phyloP scores from a whole-genome alignment of 306 rosid genomes.

The Glycine tomentella region DNA sequence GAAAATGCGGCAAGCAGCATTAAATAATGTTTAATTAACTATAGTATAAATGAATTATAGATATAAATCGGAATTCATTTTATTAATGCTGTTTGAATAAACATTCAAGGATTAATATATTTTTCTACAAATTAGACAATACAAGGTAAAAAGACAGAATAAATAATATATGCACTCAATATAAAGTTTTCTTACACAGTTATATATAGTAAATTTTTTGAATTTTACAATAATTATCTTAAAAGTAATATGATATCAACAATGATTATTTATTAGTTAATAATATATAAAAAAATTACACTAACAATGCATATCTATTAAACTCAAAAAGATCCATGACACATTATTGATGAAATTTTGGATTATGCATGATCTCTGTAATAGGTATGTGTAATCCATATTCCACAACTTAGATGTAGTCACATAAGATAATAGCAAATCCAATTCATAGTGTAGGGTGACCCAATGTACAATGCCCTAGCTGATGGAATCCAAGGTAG shows the following conservation, averaged over 20 bases:
- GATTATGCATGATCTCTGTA: neutral
- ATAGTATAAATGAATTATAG: neutral
- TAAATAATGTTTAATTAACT: neutral
- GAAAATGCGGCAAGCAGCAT: constrained; percentile 45
- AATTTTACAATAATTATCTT: neutral
- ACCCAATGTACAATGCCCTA: neutral
- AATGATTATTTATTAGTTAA: neutral
- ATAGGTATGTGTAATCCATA: too few species aligned
- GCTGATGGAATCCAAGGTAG: neutral
- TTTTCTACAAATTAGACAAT: neutral
- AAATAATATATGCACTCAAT: neutral
- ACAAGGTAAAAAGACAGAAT: neutral
- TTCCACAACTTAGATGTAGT: too few species aligned
- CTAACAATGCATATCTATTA: neutral
- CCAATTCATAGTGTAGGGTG: neutral
- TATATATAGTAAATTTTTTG: too few species aligned
- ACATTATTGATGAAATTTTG: neutral
- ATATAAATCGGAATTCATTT: constrained; percentile 26
- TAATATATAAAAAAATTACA: neutral
- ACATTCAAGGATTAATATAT: neutral
- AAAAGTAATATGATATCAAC: neutral
- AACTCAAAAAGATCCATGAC: neutral
- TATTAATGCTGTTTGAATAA: constrained; percentile 13
- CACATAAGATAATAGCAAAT: too few species aligned
- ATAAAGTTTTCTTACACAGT: too few species aligned